Conservation (phyloP, 176 grass and related monocot species). For the Triticum dicoccoides region DNA sequence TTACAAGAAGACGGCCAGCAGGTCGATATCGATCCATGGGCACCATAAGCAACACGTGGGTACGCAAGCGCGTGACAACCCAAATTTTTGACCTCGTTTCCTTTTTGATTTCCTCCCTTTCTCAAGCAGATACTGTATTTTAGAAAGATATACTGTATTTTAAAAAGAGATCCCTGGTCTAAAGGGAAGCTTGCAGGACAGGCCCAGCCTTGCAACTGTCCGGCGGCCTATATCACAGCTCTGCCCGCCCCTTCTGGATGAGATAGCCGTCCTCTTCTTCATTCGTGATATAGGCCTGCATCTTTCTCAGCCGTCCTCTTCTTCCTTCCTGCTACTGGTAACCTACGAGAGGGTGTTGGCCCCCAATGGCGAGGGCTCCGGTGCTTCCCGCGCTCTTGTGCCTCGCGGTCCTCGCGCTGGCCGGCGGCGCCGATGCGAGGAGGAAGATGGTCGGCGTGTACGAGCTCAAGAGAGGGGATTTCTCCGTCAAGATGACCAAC, state of each 20-base stretch:
- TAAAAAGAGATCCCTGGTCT: neutral
- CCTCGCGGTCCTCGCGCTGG: constrained; percentile 22
- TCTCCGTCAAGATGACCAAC: constrained; percentile 77
- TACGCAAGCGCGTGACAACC: neutral
- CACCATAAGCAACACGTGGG: neutral
- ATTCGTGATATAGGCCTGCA: neutral
- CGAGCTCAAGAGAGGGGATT: constrained; percentile 63
- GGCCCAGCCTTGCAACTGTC: too few species aligned
- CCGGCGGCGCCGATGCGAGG: constrained; percentile 18
- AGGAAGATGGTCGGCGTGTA: constrained; percentile 63
- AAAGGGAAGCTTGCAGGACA: neutral
- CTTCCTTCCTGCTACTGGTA: neutral
- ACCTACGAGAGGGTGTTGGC: neutral
- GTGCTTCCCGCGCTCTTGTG: constrained; percentile 33
- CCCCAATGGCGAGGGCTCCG: constrained; percentile 44
- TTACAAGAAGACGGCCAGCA: too few species aligned
- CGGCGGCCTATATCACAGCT: neutral
- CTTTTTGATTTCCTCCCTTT: too few species aligned
- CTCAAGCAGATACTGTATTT: too few species aligned
- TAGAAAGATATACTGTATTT: too few species aligned
- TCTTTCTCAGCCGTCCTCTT: neutral
- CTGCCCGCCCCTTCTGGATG: neutral
- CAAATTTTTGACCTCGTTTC: neutral
- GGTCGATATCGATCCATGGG: too few species aligned
- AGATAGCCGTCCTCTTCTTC: neutral